Conservation (phyloP, 2,329 filamentous ascomycete species). For the Didymella exigua region DNA sequence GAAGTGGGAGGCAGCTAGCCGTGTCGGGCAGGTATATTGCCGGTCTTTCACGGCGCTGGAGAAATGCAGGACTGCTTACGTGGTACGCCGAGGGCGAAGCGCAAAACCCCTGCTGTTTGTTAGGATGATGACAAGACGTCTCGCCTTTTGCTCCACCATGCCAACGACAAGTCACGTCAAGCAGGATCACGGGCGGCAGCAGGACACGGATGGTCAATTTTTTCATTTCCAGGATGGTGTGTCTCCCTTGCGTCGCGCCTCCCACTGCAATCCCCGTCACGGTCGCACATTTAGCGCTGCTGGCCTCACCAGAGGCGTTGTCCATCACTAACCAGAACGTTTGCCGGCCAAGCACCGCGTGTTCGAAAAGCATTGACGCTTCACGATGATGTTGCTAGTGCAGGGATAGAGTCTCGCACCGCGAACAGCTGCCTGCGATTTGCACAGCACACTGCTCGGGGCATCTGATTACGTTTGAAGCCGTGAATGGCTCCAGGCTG, state of each 20-base stretch:
- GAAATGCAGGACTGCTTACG: slow-evolving; percentile 15
- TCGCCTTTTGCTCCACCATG: slow-evolving; percentile 20
- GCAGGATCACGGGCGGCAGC: slow-evolving; percentile 33
- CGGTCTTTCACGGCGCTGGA: slow-evolving; percentile 6
- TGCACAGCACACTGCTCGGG: slow-evolving; percentile 17
- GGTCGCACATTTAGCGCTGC: slow-evolving; percentile 42
- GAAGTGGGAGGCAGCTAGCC: slow-evolving; percentile 4
- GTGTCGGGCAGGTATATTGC: slow-evolving; percentile 8
- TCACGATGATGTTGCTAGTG: slow-evolving; percentile 22
- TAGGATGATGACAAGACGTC: slow-evolving; percentile 18
- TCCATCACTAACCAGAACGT: slow-evolving; percentile 18
- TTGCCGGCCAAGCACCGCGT: slow-evolving; percentile 29
- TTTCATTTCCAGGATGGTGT: slow-evolving; percentile 29
- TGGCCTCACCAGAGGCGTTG: slow-evolving; percentile 26
- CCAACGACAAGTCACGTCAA: slow-evolving; percentile 20
- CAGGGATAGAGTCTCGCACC: slow-evolving; percentile 24
- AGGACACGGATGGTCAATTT: slow-evolving; percentile 26
- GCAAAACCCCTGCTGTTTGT: slow-evolving; percentile 12
- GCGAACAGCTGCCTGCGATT: slow-evolving; percentile 16
- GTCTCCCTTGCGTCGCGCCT: slow-evolving; percentile 36
- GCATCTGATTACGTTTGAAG: slow-evolving; percentile 22
- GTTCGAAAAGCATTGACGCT: slow-evolving; percentile 38
- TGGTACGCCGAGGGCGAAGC: slow-evolving; percentile 9
- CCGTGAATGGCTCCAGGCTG: slow-evolving; percentile 14
- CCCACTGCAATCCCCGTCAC: slow-evolving; percentile 31